Evolutionary conservation across 106 monocot genomes (phyloP).

Genomic region (Xerophyta viscosa): DNA sequence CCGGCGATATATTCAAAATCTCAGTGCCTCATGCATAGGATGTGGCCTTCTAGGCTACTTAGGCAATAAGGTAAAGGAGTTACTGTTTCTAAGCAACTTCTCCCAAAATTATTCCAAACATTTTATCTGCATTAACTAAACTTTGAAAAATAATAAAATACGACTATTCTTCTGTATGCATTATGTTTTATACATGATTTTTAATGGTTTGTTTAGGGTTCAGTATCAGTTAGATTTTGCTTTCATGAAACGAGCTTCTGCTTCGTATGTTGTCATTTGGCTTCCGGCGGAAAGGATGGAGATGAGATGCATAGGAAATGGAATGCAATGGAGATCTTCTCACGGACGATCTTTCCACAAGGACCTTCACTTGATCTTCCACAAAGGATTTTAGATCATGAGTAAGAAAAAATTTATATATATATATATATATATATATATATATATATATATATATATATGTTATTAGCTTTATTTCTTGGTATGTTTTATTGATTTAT

Average conservation of each 20-base stretch:
- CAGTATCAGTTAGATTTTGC: slow-evolving; percentile 55
- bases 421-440: not conserved
- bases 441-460: too few relatives aligned
- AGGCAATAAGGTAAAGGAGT: slow-evolving; percentile 77
- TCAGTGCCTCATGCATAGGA: slow-evolving; percentile 54
- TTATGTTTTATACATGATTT: too few relatives aligned
- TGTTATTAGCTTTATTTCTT: not conserved
- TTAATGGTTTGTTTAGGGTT: slow-evolving; percentile 24
- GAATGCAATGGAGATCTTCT: slow-evolving; percentile 43
- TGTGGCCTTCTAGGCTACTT: slow-evolving; percentile 63
- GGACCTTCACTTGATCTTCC: slow-evolving; percentile 32
- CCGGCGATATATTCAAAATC: slow-evolving; percentile 25
- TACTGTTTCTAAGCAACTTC: too few relatives aligned
- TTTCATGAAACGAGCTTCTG: slow-evolving; percentile 62
- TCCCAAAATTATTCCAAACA: too few relatives aligned
- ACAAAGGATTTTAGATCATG: slow-evolving; percentile 57
- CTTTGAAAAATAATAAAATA: too few relatives aligned
- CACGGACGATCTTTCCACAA: slow-evolving; percentile 46
- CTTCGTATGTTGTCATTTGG: slow-evolving; percentile 69
- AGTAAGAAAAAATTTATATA: slow-evolving; percentile 30
- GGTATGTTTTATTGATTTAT: too few relatives aligned
- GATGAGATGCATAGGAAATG: slow-evolving; percentile 49
- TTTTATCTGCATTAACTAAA: too few relatives aligned
- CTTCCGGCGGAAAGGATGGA: slow-evolving; percentile 65
- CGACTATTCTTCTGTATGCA: too few relatives aligned